phyloP scores from a whole-genome alignment of 2,329 filamentous ascomycete species.

The Trichoderma harzianum region DNA sequence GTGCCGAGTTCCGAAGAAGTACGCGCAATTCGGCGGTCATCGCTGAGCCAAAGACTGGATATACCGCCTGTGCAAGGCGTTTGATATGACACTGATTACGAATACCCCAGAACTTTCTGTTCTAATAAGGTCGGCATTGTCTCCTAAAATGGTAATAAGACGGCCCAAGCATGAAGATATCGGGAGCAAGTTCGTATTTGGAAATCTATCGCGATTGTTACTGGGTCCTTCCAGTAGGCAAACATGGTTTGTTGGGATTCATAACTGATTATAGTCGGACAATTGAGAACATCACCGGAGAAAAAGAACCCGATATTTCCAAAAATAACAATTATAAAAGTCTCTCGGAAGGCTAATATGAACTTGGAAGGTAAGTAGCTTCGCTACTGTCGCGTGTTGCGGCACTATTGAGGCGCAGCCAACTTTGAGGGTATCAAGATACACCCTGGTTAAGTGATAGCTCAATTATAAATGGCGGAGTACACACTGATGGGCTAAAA shows the following conservation, averaged over 20 bases:
- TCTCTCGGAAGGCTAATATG: background rate
- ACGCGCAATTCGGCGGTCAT: no score
- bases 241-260: background rate
- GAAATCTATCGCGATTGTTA: background rate
- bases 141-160: background rate
- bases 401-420: background rate
- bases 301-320: background rate
- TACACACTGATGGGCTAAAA: background rate
- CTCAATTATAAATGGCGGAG: background rate
- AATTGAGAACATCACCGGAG: accelerated
- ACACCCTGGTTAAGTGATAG: background rate
- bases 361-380: background rate
- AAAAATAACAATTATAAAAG: background rate
- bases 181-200: background rate
- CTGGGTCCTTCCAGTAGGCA: background rate
- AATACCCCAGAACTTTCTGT: background rate
- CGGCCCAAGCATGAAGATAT: background rate
- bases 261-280: background rate
- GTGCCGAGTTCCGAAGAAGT: background rate
- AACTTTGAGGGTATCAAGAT: background rate
- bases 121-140: background rate
- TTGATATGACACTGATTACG: background rate
- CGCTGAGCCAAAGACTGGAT: background rate
- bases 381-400: background rate
- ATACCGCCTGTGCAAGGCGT: background rate